Evolutionary conservation across 768 basidiomycete genomes (phyloP), one percentile per base, ranked within the genome.

Genomic region (Boletus reticulatus): DNA sequence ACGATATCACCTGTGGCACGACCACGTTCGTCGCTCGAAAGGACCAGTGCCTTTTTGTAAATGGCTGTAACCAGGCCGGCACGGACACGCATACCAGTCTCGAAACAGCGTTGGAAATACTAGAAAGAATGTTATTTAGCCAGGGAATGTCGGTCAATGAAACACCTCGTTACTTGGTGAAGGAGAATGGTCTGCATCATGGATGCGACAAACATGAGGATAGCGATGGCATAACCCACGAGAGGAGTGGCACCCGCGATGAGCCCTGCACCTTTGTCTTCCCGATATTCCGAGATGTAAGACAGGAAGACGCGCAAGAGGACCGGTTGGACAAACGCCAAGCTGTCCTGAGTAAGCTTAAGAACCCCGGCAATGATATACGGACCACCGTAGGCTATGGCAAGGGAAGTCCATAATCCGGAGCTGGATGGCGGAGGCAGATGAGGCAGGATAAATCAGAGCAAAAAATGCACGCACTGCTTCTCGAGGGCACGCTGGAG

Each of bases 21-120:
- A 11, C 82, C 80, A 6, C 89, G 84, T 64, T 92, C 94, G 55
- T 92, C 89, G 62, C 88, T 94, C 2, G 90, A 92, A 10, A 98
- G 80, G 4, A 92, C 79, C 20, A 98, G 77, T 0, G 93, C 82
- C 68, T 98, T 97, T 48, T 84, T 75, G 75, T 96, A 98, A 49
- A 97, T 92, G 4, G 79, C 82, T 2, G 86, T 85, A 14, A 98
- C 84, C 20, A 98, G 80, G 0, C 94, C 95, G 0, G 92, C 88
- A 29, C 94, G 86, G 43, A 97, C 82, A n/a, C 95, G 86, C 94
- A 96, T 96, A 9, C 92, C 92, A 11, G 89, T 90, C 65, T 89
- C 84, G 66, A 82, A 90, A 45, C 86, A 85, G 4, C 81, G 78
- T 73, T 95, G 89, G 71, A 96, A 95, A 70, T 95, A 96, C 86